Evolutionary conservation across 768 basidiomycete species (phyloP).

Genomic region (Mycena epipterygia): DNA sequence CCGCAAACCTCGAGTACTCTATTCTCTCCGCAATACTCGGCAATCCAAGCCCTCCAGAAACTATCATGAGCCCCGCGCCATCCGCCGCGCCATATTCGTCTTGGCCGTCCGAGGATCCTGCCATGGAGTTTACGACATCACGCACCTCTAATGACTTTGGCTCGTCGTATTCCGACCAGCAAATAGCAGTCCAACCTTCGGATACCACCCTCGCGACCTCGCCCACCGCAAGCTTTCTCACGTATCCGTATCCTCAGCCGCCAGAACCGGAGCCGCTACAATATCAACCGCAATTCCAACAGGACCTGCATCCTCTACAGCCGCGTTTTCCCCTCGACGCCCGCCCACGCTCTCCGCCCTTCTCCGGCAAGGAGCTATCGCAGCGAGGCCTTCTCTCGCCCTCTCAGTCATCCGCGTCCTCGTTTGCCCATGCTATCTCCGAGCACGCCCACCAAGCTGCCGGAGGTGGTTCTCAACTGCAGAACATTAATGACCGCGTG

Average conservation of each 20-base stretch:
- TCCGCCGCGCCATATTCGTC: constrained; percentile 55
- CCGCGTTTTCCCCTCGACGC: constrained; percentile 67
- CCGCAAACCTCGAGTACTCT: constrained; percentile 94
- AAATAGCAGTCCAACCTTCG: constrained; percentile 53
- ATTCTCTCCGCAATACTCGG: constrained; percentile 94
- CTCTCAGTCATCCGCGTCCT: constrained; percentile 40
- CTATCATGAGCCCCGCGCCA: constrained; percentile 54
- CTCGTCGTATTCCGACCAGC: constrained; percentile 42
- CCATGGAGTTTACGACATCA: constrained; percentile 32
- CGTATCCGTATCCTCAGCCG: constrained; percentile 58
- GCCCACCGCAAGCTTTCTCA: constrained; percentile 57
- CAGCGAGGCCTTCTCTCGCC: constrained; percentile 42
- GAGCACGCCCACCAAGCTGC: constrained; percentile 9
- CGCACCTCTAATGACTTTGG: constrained; percentile 27
- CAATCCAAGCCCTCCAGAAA: constrained; percentile 72
- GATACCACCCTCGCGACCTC: constrained; percentile 50
- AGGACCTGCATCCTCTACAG: constrained; percentile 60
- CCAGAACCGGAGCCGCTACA: constrained; percentile 44
- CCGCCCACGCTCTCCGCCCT: constrained; percentile 56
- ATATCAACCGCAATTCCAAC: constrained; percentile 41
- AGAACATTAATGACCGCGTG: constrained; percentile 76
- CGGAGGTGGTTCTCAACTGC: constrained; percentile 52
- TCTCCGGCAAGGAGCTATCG: constrained; percentile 43
- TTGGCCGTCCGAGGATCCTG: constrained; percentile 56
- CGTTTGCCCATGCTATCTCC: constrained; percentile 1